Percentiles rank a stretch among this genome's conserved stretches.
These are phyloP conservation scores for Sugiyamaella americana DNA, from an alignment of 805 yeast species.

Conservation along the genomic window DNA sequence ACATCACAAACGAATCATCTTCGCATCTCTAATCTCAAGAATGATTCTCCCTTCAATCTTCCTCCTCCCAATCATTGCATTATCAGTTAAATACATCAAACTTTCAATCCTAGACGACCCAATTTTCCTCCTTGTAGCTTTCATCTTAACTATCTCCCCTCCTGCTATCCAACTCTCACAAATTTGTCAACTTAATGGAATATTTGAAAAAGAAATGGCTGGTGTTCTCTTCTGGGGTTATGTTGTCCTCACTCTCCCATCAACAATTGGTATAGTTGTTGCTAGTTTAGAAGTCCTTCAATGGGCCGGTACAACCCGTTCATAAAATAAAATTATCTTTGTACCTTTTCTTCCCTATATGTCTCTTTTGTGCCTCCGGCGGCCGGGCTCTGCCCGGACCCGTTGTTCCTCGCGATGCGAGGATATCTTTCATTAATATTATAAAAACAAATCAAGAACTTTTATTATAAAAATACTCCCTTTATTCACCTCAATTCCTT, in stretches of 20 bases:
- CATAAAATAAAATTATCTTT: too few species aligned
- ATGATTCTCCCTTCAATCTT: constrained; percentile 56
- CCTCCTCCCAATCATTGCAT: constrained; percentile 48
- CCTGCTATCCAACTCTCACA: constrained; percentile 66
- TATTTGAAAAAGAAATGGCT: constrained; percentile 60
- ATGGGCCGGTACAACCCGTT: constrained; percentile 37
- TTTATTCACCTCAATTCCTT: too few species aligned
- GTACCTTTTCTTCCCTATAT: too few species aligned
- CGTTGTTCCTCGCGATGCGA: too few species aligned
- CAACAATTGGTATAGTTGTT: constrained; percentile 51
- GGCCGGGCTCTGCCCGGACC: too few species aligned
- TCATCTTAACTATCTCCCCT: constrained; percentile 54
- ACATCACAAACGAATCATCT: constrained; percentile 40
- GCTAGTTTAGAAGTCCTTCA: constrained; percentile 48
- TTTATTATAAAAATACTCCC: too few species aligned
- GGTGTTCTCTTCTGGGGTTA: constrained; percentile 65
- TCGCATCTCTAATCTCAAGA: constrained; percentile 50
- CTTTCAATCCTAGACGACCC: constrained; percentile 49
- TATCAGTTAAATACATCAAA: constrained; percentile 45
- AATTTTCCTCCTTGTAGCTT: constrained; percentile 52
- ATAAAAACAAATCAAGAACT: too few species aligned
- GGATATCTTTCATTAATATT: too few species aligned
- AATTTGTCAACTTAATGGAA: constrained; percentile 54
- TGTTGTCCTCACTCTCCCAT: constrained; percentile 53
- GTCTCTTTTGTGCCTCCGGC: too few species aligned